A percentile compares a stretch with the other conserved stretches of the same genome.
Conservation (phyloP, 192 early-diverging fungal genomes). For the Podila clonocystis region DNA sequence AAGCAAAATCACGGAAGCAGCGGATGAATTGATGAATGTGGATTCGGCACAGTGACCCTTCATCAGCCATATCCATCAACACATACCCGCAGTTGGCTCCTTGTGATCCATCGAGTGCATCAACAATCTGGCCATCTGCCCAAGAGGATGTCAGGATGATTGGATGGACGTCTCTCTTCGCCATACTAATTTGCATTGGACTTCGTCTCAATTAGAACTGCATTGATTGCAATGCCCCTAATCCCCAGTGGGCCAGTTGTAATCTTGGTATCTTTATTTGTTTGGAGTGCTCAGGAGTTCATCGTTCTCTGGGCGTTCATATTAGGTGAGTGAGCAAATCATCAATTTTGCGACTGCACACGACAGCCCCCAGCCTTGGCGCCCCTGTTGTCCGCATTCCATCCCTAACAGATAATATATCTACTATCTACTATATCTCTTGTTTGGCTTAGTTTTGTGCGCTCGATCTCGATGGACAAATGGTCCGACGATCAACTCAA, state of each 20-base stretch:
- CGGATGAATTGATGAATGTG: too few relatives aligned
- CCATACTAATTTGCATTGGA: background rate
- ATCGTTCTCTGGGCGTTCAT: conserved; percentile 85
- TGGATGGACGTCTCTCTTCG: background rate
- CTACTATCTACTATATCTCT: conserved; percentile 9
- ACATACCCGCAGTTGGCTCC: too few relatives aligned
- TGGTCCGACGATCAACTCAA: conserved; percentile 96
- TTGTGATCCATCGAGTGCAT: too few relatives aligned
- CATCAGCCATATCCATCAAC: too few relatives aligned
- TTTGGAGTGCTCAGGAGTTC: conserved; percentile 92
- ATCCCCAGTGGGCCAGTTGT: conserved; percentile 92
- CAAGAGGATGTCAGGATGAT: background rate
- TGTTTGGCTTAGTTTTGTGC: conserved; percentile 80
- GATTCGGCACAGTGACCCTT: too few relatives aligned
- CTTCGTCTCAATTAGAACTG: conserved; percentile 62
- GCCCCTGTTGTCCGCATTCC: background rate
- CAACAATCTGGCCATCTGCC: too few relatives aligned
- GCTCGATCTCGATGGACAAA: conserved; percentile 99
- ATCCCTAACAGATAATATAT: background rate
- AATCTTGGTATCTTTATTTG: conserved; percentile 97
- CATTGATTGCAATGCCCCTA: conserved; percentile 90
- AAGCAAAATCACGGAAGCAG: too few relatives aligned
- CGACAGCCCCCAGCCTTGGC: background rate
- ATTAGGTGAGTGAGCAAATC: conserved; percentile 58
- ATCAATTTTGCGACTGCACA: background rate